phyloP scores from a whole-genome alignment of 2,329 filamentous ascomycete genomes.

The Fusarium zealandicum region DNA sequence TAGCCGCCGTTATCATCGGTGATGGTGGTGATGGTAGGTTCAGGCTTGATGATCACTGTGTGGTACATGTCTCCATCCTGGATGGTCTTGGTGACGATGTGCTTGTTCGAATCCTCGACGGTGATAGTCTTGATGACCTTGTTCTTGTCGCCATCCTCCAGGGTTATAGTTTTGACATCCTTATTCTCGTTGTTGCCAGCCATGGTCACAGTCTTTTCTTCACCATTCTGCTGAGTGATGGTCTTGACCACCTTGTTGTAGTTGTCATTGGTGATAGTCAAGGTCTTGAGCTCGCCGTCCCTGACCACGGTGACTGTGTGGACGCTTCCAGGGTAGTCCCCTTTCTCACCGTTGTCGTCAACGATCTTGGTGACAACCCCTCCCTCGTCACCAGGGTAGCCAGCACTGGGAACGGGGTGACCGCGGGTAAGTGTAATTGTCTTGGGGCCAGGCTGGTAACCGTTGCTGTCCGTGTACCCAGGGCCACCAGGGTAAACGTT shows the following conservation, averaged over 20 bases:
- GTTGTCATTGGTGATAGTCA: conserved; percentile 17
- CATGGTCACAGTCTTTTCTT: background rate
- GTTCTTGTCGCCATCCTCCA: conserved; percentile 20
- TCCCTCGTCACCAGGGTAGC: conserved; percentile 15
- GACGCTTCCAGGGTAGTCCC: background rate
- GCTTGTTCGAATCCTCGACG: conserved; percentile 17
- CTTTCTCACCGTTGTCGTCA: background rate
- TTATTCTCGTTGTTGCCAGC: background rate
- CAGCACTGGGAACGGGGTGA: conserved; percentile 18
- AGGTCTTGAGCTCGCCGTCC: conserved; percentile 29
- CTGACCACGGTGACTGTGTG: conserved; percentile 28
- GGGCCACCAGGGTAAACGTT: conserved; percentile 22
- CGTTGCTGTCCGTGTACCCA: conserved; percentile 7
- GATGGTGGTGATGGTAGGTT: conserved; percentile 27
- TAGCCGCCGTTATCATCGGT: conserved; percentile 29
- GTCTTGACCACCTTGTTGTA: background rate
- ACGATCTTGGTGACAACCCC: conserved; percentile 21
- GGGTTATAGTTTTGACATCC: conserved; percentile 2
- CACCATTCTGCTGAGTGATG: background rate
- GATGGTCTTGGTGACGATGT: conserved; percentile 35
- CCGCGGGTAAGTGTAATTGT: conserved; percentile 24
- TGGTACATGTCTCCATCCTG: conserved; percentile 33
- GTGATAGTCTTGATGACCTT: conserved; percentile 32
- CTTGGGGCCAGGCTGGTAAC: conserved; percentile 17
- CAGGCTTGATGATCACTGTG: conserved; percentile 33